Evolutionary conservation across 2,329 filamentous ascomycete genomes (phyloP), one percentile per base, ranked within the genome.

Genomic region (Xylariales sp.): DNA sequence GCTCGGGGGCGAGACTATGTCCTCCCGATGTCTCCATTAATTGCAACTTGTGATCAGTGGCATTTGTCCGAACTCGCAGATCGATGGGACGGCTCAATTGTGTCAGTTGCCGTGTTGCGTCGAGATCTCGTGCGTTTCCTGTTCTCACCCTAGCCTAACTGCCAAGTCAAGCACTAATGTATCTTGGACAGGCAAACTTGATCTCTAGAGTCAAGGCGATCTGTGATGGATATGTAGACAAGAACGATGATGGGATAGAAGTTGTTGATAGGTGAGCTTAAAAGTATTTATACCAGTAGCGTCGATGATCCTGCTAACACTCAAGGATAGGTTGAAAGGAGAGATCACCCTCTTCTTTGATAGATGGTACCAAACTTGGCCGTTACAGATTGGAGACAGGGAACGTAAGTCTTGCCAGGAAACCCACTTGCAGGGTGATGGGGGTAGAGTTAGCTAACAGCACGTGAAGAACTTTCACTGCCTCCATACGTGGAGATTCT

Each of bases 401-500:
- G 66, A 66, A 41, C 61, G 69, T 70, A 56, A 51, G 57, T 48
- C 27, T 40, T 20, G 34, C 24, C 8, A 5, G 21, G 14, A 18
- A 27, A 42, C 51, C 49, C 4, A 17, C 19, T 17, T 13, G 13
- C 4, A 12, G 23, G 7, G 7, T 7, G 14, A 46, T 41, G 4
- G 41, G 51, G 11, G 49, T 48, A 7, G 14, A 20, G 18, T 13
- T 4, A 5, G 8, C 8, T 27, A 29, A 29, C 29, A 5, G n/a
- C 13, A 33, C 29, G 41, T 18, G 44, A 52, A 69, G 71, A 77
- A 37, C 65, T 67, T 13, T 68, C 67, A 2, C 69, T 88, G 1
- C 83, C 83, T 0, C 82, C 83, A 0, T 88, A 88, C 44, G 83
- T 88, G 18, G 83, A 88, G 41, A 87, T 88, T 37, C 67, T 88